Evolutionary conservation across 129 eudicot species (phyloP).

Genomic region (Ambrosia artemisiifolia): DNA sequence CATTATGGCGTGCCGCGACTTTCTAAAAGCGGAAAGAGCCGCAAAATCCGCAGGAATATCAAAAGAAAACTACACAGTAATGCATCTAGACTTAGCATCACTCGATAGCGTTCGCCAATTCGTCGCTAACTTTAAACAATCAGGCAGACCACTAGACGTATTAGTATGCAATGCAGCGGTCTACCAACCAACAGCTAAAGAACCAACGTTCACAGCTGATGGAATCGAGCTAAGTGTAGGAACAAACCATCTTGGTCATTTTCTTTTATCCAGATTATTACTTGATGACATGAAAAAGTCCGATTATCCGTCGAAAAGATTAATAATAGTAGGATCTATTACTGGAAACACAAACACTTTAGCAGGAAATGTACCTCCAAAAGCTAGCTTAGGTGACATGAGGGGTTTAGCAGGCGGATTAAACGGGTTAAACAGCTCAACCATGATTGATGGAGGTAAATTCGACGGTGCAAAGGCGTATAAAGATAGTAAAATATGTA

Average conservation of each 20-base stretch:
- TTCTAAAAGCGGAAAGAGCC: slow-evolving; percentile 71
- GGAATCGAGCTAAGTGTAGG: slow-evolving; percentile 95
- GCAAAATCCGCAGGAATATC: slow-evolving; percentile 74
- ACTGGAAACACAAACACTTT: slow-evolving; percentile 85
- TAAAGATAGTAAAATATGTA: slow-evolving; percentile 86
- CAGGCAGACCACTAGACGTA: slow-evolving; percentile 66
- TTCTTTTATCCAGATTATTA: slow-evolving; percentile 62
- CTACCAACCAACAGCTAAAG: slow-evolving; percentile 77
- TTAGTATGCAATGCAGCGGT: slow-evolving; percentile 91
- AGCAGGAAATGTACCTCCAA: slow-evolving; percentile 82
- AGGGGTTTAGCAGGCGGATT: slow-evolving; percentile 70
- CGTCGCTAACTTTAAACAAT: slow-evolving; percentile 61
- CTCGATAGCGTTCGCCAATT: slow-evolving; percentile 84
- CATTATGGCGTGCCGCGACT: slow-evolving; percentile 83
- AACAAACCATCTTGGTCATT: slow-evolving; percentile 78
- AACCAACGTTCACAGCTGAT: slow-evolving; percentile 77
- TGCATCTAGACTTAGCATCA: slow-evolving; percentile 86
- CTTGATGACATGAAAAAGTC: slow-evolving; percentile 74
- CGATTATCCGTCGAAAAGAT: slow-evolving; percentile 78
- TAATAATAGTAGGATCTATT: slow-evolving; percentile 74
- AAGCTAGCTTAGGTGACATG: slow-evolving; percentile 76
- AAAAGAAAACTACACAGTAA: slow-evolving; percentile 67
- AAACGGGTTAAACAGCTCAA: slow-evolving; percentile 63
- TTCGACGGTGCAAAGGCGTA: slow-evolving; percentile 87
- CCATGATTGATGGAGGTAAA: slow-evolving; percentile 82